Base-by-base conservation (phyloP, 2,329 filamentous ascomycete species). In the Apiospora arundinis region DNA sequence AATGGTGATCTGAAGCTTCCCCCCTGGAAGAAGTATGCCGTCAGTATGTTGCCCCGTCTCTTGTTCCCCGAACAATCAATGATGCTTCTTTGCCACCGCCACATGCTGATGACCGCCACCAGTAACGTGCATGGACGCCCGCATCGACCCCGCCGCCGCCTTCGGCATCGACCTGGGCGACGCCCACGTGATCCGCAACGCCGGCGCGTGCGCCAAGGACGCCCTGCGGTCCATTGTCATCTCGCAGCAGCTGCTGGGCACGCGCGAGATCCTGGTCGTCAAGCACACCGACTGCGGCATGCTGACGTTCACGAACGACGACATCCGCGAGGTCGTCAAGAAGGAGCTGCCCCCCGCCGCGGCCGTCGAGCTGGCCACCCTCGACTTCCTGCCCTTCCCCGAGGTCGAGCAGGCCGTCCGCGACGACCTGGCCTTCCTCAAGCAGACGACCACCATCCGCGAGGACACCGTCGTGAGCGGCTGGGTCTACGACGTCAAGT, bases 101-200 rank as follows among this genome's bases (percentile, higher is more conserved):
- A 16, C 28, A 21, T 28, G 21, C 45, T 76, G 80, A 40, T 60
- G 70, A 71, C 63, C 68, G 42, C 23, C 63, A 25, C 25, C 40
- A 88, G 87, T 95, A 63, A 93, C 92, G 0, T 96, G 93, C 82
- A 96, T 96, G 93, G 93, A 96, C 77, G 92, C 93, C 6, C 90
- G 93, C 69, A 84, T 91, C 75, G 87, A 95, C 76, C 90, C 93
- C 0, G 87, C 89, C 3, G 83, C 87, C 16, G 92, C 92, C 1
- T 92, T 94, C 70, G 92, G 91, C 11, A 91, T 95, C 71, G 83
- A 87, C 25, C 87, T 93, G 23, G 93, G 93, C 52, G 92, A 95
- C 74, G 93, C 93, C 0, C 93, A 96, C 80, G 89, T 95, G 44
- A 92, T 95, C 72, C 90, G 93, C 72, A 95, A 95, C 74, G 92